Evolutionary conservation across 2,329 filamentous ascomycete genomes (phyloP).

Genomic region (Fusarium paranaense): DNA sequence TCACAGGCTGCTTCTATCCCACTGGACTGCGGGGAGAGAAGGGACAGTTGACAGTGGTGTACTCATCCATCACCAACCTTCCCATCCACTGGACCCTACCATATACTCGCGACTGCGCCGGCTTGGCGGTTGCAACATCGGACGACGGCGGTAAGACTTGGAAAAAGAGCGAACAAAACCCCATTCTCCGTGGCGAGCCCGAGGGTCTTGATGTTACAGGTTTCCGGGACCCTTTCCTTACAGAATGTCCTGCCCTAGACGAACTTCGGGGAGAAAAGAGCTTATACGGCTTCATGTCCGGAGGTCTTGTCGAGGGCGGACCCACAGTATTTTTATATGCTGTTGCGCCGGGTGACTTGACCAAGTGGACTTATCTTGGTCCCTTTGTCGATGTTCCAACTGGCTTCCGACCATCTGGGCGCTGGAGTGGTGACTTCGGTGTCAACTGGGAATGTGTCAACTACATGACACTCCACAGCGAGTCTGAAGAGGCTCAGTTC

Average conservation of each 20-base stretch:
- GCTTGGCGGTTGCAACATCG: conserved; percentile 54
- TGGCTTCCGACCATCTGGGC: conserved; percentile 51
- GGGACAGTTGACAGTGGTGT: conserved; percentile 47
- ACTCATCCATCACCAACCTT: conserved; percentile 49
- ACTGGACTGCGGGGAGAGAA: conserved; percentile 58
- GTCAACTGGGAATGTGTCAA: conserved; percentile 65
- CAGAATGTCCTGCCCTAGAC: conserved; percentile 45
- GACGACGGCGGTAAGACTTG: conserved; percentile 51
- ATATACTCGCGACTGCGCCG: conserved; percentile 56
- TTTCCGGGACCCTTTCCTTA: conserved; percentile 51
- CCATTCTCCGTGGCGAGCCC: conserved; percentile 47
- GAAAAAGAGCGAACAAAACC: conserved; percentile 47
- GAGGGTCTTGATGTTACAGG: conserved; percentile 45
- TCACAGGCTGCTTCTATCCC: conserved; percentile 62
- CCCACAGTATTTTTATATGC: conserved; percentile 62
- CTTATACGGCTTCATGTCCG: conserved; percentile 61
- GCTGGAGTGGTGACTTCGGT: conserved; percentile 63
- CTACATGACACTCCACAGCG: conserved; percentile 55
- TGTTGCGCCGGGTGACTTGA: conserved; percentile 53
- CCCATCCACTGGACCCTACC: conserved; percentile 53
- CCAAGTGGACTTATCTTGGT: conserved; percentile 59
- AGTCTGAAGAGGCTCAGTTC: conserved; percentile 49
- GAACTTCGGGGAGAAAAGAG: conserved; percentile 34
- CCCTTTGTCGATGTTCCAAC: conserved; percentile 54
- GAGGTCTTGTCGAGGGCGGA: conserved; percentile 54